Evolutionary conservation across 2,329 filamentous ascomycete genomes (phyloP), one percentile per base, ranked within the genome.

Genomic region (Epichloe scottii): DNA sequence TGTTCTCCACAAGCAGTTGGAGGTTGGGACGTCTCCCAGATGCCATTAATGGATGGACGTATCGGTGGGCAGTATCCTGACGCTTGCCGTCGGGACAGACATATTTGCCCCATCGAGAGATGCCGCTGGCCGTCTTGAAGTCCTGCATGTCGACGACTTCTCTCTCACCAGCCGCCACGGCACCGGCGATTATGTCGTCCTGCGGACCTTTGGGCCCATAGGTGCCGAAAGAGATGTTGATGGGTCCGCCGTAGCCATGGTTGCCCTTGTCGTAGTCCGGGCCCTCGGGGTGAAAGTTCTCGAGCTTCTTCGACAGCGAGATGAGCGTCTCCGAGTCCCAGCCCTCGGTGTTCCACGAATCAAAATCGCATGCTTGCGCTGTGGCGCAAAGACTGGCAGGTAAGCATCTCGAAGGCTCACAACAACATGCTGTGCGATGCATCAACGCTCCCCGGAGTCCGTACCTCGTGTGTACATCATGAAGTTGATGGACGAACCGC

Each of bases 31-130:
- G 70, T 2, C 73, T 63, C 1, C 54, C 57, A 4, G 65, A 53
- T 26, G 56, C 45, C 44, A 70, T 58, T 43, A 63, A 52, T 38
- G 66, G 48, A 40, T 66, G 57, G 15, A 68, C 50, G 53, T 79
- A 82, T 14, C 66, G 58, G 52, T 76, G 72, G 0, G 79, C 79
- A 1, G 78, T 66, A 56, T 83, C 79, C 58, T 81, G 77, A n/a
- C 79, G 72, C 41, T 68, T 67, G 15, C 78, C 78, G 2, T 78
- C 71, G 0, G 56, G 58, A 0, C 52, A 59, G 5, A 80, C 68
- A 54, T 76, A 80, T 57, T 60, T 10, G 46, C 57, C 37, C 62
- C 59, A 53, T 50, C 67, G 45, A 58, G 63, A 52, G 52, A 65
- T 54, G 10, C 56, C 63, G 17, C 66, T 66, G 46, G 59, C 59